Percentiles rank a stretch among this genome's conserved stretches.
Conservation (phyloP, 2,329 filamentous ascomycete genomes). For the Colletotrichum sp. region DNA sequence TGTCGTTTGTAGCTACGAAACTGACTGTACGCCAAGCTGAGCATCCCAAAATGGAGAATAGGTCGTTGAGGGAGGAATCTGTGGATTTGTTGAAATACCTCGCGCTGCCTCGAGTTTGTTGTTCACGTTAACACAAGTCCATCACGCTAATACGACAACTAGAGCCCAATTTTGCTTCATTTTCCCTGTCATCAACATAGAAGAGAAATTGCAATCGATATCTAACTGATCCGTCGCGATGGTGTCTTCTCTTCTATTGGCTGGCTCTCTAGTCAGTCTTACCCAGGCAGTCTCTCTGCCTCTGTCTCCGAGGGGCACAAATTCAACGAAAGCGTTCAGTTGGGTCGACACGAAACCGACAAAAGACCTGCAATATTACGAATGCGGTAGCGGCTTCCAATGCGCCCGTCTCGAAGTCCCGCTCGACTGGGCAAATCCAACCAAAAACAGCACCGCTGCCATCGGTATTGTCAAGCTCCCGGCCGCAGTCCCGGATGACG, state of each 20-base stretch:
- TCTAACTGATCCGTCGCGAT: fast-evolving
- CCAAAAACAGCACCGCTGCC: slow-evolving; percentile 23
- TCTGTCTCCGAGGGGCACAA: background rate
- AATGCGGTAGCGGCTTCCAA: slow-evolving; percentile 40
- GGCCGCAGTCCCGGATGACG: slow-evolving; percentile 31
- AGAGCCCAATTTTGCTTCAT: background rate
- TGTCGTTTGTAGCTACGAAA: background rate
- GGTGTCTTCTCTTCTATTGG: background rate
- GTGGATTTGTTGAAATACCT: background rate
- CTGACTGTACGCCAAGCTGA: background rate
- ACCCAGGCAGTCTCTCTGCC: background rate
- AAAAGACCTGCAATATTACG: slow-evolving; percentile 38
- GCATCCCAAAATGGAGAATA: background rate
- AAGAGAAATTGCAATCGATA: background rate
- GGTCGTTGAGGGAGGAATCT: background rate
- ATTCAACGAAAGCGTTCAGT: slow-evolving; percentile 28
- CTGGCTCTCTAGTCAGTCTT: background rate
- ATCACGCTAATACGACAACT: background rate
- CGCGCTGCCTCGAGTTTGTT: background rate
- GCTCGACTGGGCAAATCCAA: slow-evolving; percentile 42
- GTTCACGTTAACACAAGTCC: fast-evolving
- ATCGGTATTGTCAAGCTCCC: slow-evolving; percentile 38
- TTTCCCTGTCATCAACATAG: fast-evolving
- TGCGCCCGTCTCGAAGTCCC: slow-evolving; percentile 49
- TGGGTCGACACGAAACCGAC: slow-evolving; percentile 39